Evolutionary conservation across 176 grass and related monocot genomes (phyloP).

Genomic region (Ampelocalamus luodianensis): DNA sequence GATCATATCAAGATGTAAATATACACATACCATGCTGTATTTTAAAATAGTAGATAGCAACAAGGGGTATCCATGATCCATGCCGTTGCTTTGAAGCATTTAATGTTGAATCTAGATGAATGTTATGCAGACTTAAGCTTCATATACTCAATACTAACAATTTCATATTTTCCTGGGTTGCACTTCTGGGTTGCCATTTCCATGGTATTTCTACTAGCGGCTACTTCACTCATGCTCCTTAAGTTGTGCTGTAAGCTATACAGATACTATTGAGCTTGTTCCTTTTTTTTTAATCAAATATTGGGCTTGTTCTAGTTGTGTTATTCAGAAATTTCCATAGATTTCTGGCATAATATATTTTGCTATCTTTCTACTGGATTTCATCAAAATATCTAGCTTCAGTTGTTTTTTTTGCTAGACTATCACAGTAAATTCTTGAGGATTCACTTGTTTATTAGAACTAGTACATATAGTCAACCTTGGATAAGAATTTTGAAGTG

Average conservation of each 20-base stretch:
- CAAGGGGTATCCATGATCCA: conserved; percentile 1
- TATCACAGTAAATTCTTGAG: neutral
- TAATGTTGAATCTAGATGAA: conserved; percentile 24
- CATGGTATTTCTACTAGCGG: conserved; percentile 80
- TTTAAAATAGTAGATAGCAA: conserved; percentile 3
- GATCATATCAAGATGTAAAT: neutral
- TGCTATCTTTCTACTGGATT: neutral
- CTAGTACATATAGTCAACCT: conserved; percentile 27
- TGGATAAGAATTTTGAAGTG: neutral
- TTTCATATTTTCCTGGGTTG: conserved; percentile 51
- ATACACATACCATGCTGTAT: neutral
- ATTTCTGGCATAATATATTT: neutral
- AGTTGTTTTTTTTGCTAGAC: neutral
- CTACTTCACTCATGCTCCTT: conserved; percentile 73
- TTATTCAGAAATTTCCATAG: conserved; percentile 9
- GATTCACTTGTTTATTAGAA: conserved; percentile 25
- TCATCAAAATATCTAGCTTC: conserved; percentile 28
- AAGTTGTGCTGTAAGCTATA: conserved; percentile 72
- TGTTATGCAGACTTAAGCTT: neutral
- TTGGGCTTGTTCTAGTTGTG: neutral
- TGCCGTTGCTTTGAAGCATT: conserved; percentile 32
- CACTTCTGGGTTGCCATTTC: conserved; percentile 86
- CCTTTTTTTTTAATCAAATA: neutral
- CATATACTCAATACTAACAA: conserved; percentile 39
- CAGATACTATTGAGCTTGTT: conserved; percentile 4